Conservation (phyloP, 1,284 basidiomycete genomes). For the Malassezia slooffiae region DNA sequence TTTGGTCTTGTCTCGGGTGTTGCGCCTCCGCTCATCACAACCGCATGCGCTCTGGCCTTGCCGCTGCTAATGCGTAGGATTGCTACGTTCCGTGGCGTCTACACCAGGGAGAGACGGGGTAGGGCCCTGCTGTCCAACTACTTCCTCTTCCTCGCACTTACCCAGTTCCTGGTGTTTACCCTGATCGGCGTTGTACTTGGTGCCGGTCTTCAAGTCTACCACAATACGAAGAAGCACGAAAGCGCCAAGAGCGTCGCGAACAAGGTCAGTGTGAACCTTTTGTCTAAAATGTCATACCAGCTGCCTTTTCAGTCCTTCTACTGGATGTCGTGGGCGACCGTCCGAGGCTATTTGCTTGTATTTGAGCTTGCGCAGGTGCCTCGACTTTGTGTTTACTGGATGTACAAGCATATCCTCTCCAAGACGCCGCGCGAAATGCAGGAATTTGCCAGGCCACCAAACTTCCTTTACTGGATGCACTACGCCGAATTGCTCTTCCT, state of each 20-base stretch:
- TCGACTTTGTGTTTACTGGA: slow-evolving; percentile 72
- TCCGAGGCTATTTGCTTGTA: slow-evolving; percentile 81
- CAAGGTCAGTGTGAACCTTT: slow-evolving; percentile 20
- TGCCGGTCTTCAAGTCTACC: slow-evolving; percentile 21
- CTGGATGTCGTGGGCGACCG: slow-evolving; percentile 46
- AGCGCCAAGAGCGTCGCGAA: slow-evolving; percentile 20
- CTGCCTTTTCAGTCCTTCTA: slow-evolving; percentile 40
- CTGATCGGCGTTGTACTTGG: slow-evolving; percentile 41
- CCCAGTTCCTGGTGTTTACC: slow-evolving; percentile 44
- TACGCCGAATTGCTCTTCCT: slow-evolving; percentile 50
- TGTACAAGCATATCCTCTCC: slow-evolving; percentile 72
- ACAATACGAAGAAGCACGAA: slow-evolving; percentile 21
- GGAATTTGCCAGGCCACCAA: slow-evolving; percentile 88
- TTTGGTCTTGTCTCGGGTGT: slow-evolving; percentile 39
- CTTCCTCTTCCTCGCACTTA: slow-evolving; percentile 39
- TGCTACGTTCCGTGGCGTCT: slow-evolving; percentile 40
- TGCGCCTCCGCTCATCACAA: slow-evolving; percentile 37
- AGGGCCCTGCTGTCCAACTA: slow-evolving; percentile 32
- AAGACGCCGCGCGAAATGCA: slow-evolving; percentile 89
- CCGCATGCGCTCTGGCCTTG: slow-evolving; percentile 30
- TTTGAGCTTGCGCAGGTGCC: slow-evolving; percentile 93
- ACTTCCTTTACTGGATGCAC: slow-evolving; percentile 81
- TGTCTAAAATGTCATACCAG: slow-evolving; percentile 28
- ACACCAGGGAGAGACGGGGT: slow-evolving; percentile 32
- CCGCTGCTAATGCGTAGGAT: slow-evolving; percentile 39